Conservation (phyloP, 352 stramenopile genomes). For the Pythium folliculosum region DNA sequence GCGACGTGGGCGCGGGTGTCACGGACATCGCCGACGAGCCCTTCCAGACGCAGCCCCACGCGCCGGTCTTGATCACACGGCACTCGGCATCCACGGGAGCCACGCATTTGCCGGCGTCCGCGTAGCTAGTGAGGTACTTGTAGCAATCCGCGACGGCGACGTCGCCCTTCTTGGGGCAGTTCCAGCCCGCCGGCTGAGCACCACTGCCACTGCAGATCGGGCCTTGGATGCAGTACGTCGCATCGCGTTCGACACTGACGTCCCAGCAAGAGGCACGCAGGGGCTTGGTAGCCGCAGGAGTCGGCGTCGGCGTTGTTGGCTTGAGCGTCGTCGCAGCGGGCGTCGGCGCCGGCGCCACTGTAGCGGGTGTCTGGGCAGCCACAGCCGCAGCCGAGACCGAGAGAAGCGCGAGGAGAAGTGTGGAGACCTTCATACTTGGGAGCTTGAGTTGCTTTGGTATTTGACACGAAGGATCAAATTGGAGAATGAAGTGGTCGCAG, state of each 20-base stretch:
- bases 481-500: slow-evolving; percentile 11
- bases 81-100: slow-evolving; percentile 54
- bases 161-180: slow-evolving; percentile 62
- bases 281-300: slow-evolving; percentile 8
- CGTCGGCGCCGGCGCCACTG: background rate
- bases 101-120: slow-evolving; percentile 45
- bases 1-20: slow-evolving; percentile 2
- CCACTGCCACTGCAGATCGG: slow-evolving; percentile 64
- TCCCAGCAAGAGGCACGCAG: slow-evolving; percentile 17
- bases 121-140: slow-evolving; percentile 53
- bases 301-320: background rate
- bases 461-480: background rate
- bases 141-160: slow-evolving; percentile 60
- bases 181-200: slow-evolving; percentile 36
- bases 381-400: slow-evolving; percentile 10
- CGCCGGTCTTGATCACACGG: slow-evolving; percentile 62
- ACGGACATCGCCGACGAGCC: background rate
- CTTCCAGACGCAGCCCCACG: slow-evolving; percentile 65
- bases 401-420: slow-evolving; percentile 2
- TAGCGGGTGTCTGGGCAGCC: slow-evolving; percentile 1
- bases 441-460: background rate
- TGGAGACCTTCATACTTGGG: slow-evolving; percentile 12
- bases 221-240: slow-evolving; percentile 71
- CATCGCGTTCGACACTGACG: slow-evolving; percentile 68
- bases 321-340: background rate